Conservation (phyloP, 768 basidiomycete species). For the Auricularia auricula-judae region DNA sequence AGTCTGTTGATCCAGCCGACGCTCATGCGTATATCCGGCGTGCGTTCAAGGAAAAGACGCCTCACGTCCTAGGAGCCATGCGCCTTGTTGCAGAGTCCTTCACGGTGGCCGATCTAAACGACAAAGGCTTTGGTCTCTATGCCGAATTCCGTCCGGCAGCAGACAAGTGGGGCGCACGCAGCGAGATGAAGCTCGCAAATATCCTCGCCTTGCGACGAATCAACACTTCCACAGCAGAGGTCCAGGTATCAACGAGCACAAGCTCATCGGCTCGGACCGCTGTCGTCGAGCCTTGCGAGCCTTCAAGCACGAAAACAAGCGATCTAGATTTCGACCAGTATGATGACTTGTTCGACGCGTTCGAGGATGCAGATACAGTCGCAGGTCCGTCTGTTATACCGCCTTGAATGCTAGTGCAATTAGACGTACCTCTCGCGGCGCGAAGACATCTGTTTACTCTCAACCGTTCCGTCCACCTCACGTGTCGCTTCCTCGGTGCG, state of each 20-base stretch:
- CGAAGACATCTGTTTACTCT: no score
- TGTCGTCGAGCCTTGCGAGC: no score
- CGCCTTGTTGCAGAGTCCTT: slow-evolving; percentile 56
- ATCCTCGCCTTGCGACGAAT: slow-evolving; percentile 43
- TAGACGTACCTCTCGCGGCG: no score
- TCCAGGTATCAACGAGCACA: no score
- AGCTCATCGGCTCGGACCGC: no score
- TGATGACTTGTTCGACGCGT: neutral
- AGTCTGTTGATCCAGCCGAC: slow-evolving; percentile 56
- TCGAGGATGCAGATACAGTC: no score
- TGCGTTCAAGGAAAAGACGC: slow-evolving; percentile 68
- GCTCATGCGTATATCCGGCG: slow-evolving; percentile 79
- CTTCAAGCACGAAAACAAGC: neutral
- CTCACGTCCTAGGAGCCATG: slow-evolving; percentile 67
- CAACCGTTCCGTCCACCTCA: no score
- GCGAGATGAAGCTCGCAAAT: slow-evolving; percentile 55
- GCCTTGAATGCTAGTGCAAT: no score
- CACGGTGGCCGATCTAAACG: slow-evolving; percentile 45
- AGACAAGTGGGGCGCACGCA: slow-evolving; percentile 76
- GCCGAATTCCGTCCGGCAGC: slow-evolving; percentile 76
- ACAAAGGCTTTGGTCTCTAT: slow-evolving; percentile 68
- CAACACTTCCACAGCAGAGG: neutral
- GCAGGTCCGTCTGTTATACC: no score
- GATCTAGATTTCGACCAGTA: slow-evolving; percentile 2
- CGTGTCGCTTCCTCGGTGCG: no score